A percentile compares a stretch with the other conserved stretches of the same genome.
Evolutionary conservation across 208 protist genomes (phyloP).

Genomic region (Porcisia deanei): DNA sequence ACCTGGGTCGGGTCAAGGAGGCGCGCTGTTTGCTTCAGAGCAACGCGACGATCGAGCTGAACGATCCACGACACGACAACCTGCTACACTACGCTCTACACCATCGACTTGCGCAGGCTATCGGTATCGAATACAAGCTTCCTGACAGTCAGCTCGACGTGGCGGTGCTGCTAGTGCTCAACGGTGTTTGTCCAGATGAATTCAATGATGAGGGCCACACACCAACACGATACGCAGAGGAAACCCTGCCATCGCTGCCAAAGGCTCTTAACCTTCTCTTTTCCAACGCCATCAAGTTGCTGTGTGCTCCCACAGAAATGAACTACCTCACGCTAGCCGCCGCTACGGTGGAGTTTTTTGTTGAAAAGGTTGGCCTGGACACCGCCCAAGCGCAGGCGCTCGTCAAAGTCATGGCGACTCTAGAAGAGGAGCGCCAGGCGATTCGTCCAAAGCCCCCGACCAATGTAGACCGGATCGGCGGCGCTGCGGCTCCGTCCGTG

Average conservation of each 20-base stretch:
- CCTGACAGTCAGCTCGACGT: conserved; percentile 69
- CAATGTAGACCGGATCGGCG: neutral
- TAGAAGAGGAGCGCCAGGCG: conserved; percentile 48
- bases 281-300: conserved; percentile 28
- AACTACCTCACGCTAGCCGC: conserved; percentile 58
- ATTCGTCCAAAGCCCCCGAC: conserved; percentile 4
- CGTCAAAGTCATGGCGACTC: conserved; percentile 13
- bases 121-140: conserved; percentile 63
- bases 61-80: conserved; percentile 40
- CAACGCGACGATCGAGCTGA: conserved; percentile 33
- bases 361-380: conserved; percentile 21
- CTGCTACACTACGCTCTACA: conserved; percentile 66
- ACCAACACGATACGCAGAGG: conserved; percentile 33
- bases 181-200: conserved; percentile 29
- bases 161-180: conserved; percentile 45
- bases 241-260: conserved; percentile 41
- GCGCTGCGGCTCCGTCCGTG: neutral
- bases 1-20: conserved; percentile 46
- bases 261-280: conserved; percentile 35
- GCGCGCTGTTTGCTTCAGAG: conserved; percentile 44
- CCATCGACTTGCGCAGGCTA: conserved; percentile 51
- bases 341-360: conserved; percentile 17
- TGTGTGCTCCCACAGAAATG: conserved; percentile 26
- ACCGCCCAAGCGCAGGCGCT: conserved; percentile 29
- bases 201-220: conserved; percentile 37